Evolutionary conservation across 768 basidiomycete species (phyloP), one percentile per base, ranked within the genome.

Genomic region (Auriculariales sp.): DNA sequence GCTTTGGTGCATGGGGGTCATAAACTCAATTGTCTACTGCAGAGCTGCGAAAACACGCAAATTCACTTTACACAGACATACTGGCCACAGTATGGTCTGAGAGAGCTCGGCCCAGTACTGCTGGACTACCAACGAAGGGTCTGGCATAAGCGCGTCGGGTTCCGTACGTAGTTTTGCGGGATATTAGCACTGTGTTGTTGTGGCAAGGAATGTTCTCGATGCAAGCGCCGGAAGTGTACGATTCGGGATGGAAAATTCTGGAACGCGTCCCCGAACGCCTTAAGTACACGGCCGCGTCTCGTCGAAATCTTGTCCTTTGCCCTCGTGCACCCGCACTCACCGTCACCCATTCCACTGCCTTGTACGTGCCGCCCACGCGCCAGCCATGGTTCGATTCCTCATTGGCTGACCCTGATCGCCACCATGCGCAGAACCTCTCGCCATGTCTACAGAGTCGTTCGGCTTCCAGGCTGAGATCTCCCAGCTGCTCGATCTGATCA

Each of bases 381-480:
- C 5, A 19, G 9, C 10, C 35, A 22, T n/a, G 7, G n/a, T 24
- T n/a, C 28, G 9, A n/a, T 19, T 31, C 14, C 28, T 22, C 28
- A 35, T 5, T n/a, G 48, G 29, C 25, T 14, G 44, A 27, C 29
- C 11, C 34, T 2, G 27, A 24, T 49, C 17, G 19, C 50, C 25
- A n/a, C n/a, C n/a, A n/a, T n/a, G 25, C 50, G 15, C 50, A 47
- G 19, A 52, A 35, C 29, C 49, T 29, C 29, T 28, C 52, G 52
- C 51, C 57, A 61, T 61, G 59, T 54, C 80, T 52, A 36, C 57
- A 24, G 87, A 91, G 71, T 82, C 79, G 71, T 91, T 91, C 68
- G 88, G 88, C 67, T 93, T 93, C 81, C 91, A 97, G 68, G 94
- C 94, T 66, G 94, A 98, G 78, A 98, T 99, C 81, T 86, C 83